Base-by-base conservation (phyloP, 306 rosid species). In the Cucumis cinereus region DNA sequence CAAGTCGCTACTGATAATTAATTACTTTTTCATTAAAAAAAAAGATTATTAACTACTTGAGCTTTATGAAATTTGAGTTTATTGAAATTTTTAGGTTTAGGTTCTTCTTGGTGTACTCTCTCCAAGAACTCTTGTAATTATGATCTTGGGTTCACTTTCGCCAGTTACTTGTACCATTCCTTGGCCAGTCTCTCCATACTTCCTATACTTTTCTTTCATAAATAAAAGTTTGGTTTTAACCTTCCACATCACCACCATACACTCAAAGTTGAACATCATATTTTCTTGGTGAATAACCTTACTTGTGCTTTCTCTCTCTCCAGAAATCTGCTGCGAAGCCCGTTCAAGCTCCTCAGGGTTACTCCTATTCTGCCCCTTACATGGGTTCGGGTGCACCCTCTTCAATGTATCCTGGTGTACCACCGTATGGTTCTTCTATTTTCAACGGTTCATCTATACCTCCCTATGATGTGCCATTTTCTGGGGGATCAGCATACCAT, bases 401-500 rank as follows among this genome's bases (percentile, higher is more conserved):
- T 77, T 92, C 99, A 38, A 87, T 94, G 86, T 94, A 94, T 85
- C 86, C 92, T 58, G 89, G 93, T 53, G 95, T 92, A 77, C 98
- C 98, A 14, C 98, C 99, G 11, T 94, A 92, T 36, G 98, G 99
- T 14, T 88, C 98, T 58, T 94, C 98, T 79, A 77, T 94, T 17
- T 90, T 94, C 87, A 92, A 90, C 66, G 95, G 98, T 35, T 87
- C 99, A 36, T 82, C 99, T 26, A 84, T 90, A 71, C 97, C 97
- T 79, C 92, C 99, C 5, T 95, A 88, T 78, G 99, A 95, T 59
- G 90, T 92, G 77, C 98, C 98, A 23, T 95, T 85, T 86, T 83
- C 93, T 30, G 97, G 96, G 82, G 98, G 97, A 67, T 90, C 99
- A 36, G 97, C 98, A 30, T 92, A 95, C 75, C 99, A 89, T 80